Evolutionary conservation across 2,329 filamentous ascomycete species (phyloP).

Genomic region (Bimuria novae-zelandiae): DNA sequence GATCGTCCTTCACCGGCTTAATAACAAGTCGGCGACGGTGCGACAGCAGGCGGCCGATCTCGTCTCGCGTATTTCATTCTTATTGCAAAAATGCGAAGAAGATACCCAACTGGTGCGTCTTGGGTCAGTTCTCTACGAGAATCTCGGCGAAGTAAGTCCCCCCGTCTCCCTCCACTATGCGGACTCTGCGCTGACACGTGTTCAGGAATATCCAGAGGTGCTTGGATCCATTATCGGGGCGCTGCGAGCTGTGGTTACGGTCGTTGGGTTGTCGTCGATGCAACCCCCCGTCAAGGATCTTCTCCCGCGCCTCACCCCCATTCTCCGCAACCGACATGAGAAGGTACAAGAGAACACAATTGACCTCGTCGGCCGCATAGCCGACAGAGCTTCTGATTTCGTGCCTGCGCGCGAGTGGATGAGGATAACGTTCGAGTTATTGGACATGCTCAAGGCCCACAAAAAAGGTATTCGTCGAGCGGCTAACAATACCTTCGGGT

Average conservation of each 20-base stretch:
- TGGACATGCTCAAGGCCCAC: conserved; percentile 99
- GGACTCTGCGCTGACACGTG: no score
- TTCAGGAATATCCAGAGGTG: conserved; percentile 97
- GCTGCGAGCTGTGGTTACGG: conserved; percentile 92
- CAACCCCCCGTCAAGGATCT: conserved; percentile 97
- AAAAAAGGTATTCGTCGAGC: conserved; percentile 98
- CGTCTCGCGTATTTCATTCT: conserved; percentile 95
- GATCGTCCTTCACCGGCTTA: conserved; percentile 93
- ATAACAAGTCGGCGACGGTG: conserved; percentile 97
- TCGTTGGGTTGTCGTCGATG: conserved; percentile 98
- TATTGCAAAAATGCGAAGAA: conserved; percentile 98
- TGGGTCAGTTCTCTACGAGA: conserved; percentile 93
- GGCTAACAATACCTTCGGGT: conserved; percentile 99
- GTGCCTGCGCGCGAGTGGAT: conserved; percentile 99
- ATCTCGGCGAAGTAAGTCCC: conserved; percentile 97
- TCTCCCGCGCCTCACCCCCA: conserved; percentile 93
- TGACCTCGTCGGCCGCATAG: conserved; percentile 95
- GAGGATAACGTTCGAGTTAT: conserved; percentile 97
- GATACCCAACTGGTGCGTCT: conserved; percentile 96
- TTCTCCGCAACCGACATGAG: conserved; percentile 95
- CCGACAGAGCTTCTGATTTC: conserved; percentile 92
- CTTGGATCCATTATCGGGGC: conserved; percentile 95
- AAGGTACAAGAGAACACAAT: conserved; percentile 99
- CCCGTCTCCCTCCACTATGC: no score
- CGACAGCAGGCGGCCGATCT: conserved; percentile 96